Base-by-base conservation (phyloP, 2,329 filamentous ascomycete species). In the Aureobasidium subglaciale region DNA sequence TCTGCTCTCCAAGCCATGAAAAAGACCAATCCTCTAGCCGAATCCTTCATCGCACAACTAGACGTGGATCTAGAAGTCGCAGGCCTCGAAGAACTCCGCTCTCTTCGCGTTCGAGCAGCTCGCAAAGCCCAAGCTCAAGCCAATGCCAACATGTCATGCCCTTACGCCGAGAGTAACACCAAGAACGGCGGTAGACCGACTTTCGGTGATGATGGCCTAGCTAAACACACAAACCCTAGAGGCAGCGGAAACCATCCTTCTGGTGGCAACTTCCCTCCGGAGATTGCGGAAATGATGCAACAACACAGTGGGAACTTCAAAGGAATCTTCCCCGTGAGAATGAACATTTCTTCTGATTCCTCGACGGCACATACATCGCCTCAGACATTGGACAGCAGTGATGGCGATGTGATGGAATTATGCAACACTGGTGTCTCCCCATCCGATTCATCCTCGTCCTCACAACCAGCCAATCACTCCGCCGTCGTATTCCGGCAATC, bases 41-140 rank as follows among this genome's bases (percentile, higher is more conserved):
- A 96, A 67, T 96, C 92, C 0, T 97, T 97, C 73, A 75, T 97
- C 32, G 88, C 93, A 3, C 93, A 97, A 68, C 76, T 97, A 5
- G 90, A 97, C 62, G 86, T 96, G 15, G 93, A 99, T 65, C 78
- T 97, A 4, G 88, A 95, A 68, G 84, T 83, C 10, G 77, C 89
- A 24, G 83, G 84, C 11, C 70, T 83, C 59, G 77, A 79, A 62
- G 63, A 68, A 2, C 22, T 52, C 2, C 56, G 56, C 11, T 40
- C 25, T 27, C 25, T 56, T 3, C 25, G 27, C n/a, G 37, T 49
- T 10, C 55, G 55, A 9, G 42, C 55, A 4, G 55, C 55, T 25
- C 43, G 45, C n/a, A 29, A 30, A 25, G 55, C 55, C 2, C 34
- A 34, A 6, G 25, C 30, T 3, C 32, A 49, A 45, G 32, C 29